Evolutionary conservation across 257 asterid species (phyloP).

Genomic region (Vinca minor): DNA sequence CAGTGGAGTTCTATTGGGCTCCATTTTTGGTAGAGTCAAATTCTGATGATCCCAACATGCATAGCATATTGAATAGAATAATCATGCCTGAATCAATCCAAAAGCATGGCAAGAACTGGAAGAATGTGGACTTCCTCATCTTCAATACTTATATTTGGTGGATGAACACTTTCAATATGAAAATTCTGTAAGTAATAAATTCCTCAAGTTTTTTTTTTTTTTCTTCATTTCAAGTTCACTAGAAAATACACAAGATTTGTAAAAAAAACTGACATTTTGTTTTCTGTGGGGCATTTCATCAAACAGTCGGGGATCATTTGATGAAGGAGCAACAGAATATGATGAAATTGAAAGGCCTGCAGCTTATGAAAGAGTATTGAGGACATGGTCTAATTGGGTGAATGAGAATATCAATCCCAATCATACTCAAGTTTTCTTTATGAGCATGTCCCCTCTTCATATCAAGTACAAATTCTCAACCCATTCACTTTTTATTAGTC

Average conservation of each 20-base stretch:
- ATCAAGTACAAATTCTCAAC: slow-evolving; percentile 41
- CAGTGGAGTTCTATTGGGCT: slow-evolving; percentile 88
- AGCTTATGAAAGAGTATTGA: slow-evolving; percentile 61
- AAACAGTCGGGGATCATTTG: slow-evolving; percentile 69
- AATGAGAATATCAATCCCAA: slow-evolving; percentile 47
- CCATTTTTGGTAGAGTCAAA: slow-evolving; percentile 84
- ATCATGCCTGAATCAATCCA: slow-evolving; percentile 76
- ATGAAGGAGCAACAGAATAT: slow-evolving; percentile 50
- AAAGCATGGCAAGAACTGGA: slow-evolving; percentile 70
- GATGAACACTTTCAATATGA: slow-evolving; percentile 82
- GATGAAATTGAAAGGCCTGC: slow-evolving; percentile 54
- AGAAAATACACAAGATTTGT: no score
- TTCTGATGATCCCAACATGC: slow-evolving; percentile 73
- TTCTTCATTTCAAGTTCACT: no score
- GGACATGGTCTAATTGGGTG: slow-evolving; percentile 76
- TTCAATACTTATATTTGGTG: slow-evolving; percentile 93
- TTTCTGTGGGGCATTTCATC: not conserved
- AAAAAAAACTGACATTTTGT: not conserved
- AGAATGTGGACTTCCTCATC: slow-evolving; percentile 63
- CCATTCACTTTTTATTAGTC: no score
- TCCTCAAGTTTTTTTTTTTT: no score
- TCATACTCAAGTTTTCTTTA: slow-evolving; percentile 59
- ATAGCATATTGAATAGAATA: slow-evolving; percentile 69
- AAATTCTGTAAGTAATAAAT: slow-evolving; percentile 74
- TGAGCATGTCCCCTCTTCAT: slow-evolving; percentile 98